Percentiles rank a stretch among this genome's conserved stretches.
These are phyloP conservation scores for Loxodes magnus DNA, from an alignment of 73 alveolate species.

Conservation along the genomic window DNA sequence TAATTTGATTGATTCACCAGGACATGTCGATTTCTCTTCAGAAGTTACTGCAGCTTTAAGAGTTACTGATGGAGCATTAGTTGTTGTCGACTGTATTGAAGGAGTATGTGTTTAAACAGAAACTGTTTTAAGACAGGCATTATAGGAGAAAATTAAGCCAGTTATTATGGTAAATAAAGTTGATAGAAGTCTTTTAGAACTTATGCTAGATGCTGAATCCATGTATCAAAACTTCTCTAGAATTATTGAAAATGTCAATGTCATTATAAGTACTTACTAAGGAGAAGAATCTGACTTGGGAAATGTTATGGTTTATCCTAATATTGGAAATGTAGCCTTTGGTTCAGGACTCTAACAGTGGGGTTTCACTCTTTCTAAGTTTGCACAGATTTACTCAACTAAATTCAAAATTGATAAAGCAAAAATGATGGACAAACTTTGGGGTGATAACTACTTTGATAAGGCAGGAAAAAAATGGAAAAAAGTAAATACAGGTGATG, in stretches of 20 bases:
- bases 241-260: slow-evolving; percentile 95
- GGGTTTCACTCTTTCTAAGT: slow-evolving; percentile 95
- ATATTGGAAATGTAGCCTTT: slow-evolving; percentile 95
- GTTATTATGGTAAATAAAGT: slow-evolving; percentile 93
- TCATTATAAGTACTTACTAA: slow-evolving; percentile 80
- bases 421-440: slow-evolving; percentile 83
- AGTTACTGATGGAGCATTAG: slow-evolving; percentile 99
- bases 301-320: slow-evolving; percentile 67
- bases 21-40: slow-evolving; percentile 97
- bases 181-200: slow-evolving; percentile 89
- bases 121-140: slow-evolving; percentile 94
- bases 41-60: slow-evolving; percentile 98
- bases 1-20: slow-evolving; percentile 97
- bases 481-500: slow-evolving; percentile 61
- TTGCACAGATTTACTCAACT: slow-evolving; percentile 88
- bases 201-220: slow-evolving; percentile 83
- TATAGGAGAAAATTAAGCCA: slow-evolving; percentile 94
- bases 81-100: slow-evolving; percentile 97
- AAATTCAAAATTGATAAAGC: slow-evolving; percentile 83
- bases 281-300: slow-evolving; percentile 77
- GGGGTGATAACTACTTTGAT: slow-evolving; percentile 99
- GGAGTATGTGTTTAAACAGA: slow-evolving; percentile 98
- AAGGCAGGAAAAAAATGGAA: slow-evolving; percentile 94
- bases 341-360: slow-evolving; percentile 97
- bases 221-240: slow-evolving; percentile 76